Evolutionary conservation across 164 flowering plant genomes (phyloP).

Genomic region (Taxillus chinensis): DNA sequence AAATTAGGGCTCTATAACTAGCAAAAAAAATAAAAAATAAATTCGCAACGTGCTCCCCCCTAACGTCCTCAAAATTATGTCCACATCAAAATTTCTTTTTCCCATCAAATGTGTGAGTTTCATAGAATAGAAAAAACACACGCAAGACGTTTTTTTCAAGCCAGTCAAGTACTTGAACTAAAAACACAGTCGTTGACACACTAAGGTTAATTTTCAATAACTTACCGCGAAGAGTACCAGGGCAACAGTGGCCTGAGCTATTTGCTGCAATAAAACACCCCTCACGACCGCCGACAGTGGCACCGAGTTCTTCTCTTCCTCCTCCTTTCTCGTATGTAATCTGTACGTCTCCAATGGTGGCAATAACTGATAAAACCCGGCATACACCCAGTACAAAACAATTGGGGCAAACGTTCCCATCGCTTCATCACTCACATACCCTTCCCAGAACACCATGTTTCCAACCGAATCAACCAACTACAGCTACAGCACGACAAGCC

Average conservation of each 20-base stretch:
- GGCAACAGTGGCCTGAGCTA: constrained; percentile 69
- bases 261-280: constrained; percentile 76
- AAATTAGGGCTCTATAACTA: no score
- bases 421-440: constrained; percentile 65
- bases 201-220: background rate
- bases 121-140: no score
- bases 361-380: constrained; percentile 69
- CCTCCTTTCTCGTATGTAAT: constrained; percentile 64
- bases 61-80: no score
- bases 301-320: constrained; percentile 59
- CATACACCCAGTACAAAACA: constrained; percentile 72
- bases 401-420: constrained; percentile 85
- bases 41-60: no score
- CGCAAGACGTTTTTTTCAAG: no score
- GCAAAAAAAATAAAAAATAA: no score
- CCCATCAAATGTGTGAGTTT: no score
- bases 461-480: background rate
- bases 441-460: constrained; percentile 77
- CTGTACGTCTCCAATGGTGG: constrained; percentile 57
- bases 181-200: no score
- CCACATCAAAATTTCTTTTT: no score
- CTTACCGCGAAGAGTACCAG: constrained; percentile 47
- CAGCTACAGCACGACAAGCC: background rate
- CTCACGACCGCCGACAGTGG: constrained; percentile 44
- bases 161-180: no score